Evolutionary conservation across 164 flowering plant species (phyloP).

Genomic region (Chloranthus sessilifolius): DNA sequence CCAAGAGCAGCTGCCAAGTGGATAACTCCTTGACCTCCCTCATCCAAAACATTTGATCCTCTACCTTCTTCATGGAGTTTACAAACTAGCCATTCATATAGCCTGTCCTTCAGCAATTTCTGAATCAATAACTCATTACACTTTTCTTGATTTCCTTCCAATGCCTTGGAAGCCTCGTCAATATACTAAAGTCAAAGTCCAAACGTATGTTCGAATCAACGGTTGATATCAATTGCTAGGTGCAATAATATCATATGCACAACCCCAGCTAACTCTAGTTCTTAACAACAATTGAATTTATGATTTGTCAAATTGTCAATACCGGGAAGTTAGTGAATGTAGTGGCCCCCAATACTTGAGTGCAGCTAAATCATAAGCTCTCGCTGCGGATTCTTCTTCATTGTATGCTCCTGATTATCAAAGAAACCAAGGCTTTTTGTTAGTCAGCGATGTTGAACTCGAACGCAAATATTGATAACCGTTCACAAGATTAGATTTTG

Average conservation of each 20-base stretch:
- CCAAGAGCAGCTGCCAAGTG: conserved; percentile 84
- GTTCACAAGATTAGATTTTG: too few species aligned
- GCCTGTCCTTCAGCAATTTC: conserved; percentile 46
- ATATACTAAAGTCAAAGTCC: too few species aligned
- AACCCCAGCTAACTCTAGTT: too few species aligned
- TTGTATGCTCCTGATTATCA: conserved; percentile 52
- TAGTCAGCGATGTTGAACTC: too few species aligned
- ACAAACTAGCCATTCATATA: conserved; percentile 53
- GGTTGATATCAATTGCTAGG: too few species aligned
- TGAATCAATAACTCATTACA: conserved; percentile 38
- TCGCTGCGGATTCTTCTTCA: conserved; percentile 66
- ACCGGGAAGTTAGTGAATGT: conserved; percentile 58
- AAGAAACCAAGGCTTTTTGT: too few species aligned
- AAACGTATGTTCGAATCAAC: too few species aligned
- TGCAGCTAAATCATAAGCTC: conserved; percentile 65
- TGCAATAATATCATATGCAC: too few species aligned
- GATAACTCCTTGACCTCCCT: conserved; percentile 59
- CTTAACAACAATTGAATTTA: too few species aligned
- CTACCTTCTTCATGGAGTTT: conserved; percentile 55
- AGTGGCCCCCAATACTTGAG: conserved; percentile 59
- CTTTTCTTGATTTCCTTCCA: conserved; percentile 13
- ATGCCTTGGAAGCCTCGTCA: conserved; percentile 12
- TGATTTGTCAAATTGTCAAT: too few species aligned
- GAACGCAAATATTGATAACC: too few species aligned
- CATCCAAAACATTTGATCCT: conserved; percentile 50